These are phyloP conservation scores for Euclidium syriacum DNA, from an alignment of 345 rosid genomes.

Conservation along the genomic window DNA sequence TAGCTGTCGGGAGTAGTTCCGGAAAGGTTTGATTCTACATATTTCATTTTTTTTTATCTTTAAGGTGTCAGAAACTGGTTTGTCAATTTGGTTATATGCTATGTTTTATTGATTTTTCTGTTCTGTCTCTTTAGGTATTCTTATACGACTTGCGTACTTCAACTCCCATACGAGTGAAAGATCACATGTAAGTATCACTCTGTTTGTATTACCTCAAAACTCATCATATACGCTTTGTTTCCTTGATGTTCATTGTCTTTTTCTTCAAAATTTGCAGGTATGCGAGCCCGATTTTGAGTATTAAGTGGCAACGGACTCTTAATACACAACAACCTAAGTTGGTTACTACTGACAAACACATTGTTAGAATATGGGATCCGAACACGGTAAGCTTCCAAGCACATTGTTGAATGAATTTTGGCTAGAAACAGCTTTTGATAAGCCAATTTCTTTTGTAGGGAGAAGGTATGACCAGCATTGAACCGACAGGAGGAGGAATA, in stretches of 20 bases:
- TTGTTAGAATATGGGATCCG: constrained; percentile 96
- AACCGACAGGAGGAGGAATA: constrained; percentile 79
- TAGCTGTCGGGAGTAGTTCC: constrained; percentile 85
- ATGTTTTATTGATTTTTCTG: not conserved
- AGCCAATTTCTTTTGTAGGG: constrained; percentile 43
- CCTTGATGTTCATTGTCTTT: not conserved
- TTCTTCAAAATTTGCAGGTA: constrained; percentile 48
- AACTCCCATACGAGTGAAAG: constrained; percentile 67
- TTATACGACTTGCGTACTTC: constrained; percentile 90
- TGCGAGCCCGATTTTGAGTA: constrained; percentile 79
- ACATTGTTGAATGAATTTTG: not conserved
- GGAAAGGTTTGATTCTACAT: constrained; percentile 71
- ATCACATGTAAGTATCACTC: constrained; percentile 73
- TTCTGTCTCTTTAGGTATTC: constrained; percentile 56
- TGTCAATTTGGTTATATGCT: not conserved
- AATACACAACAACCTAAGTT: constrained; percentile 73
- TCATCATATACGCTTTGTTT: not conserved
- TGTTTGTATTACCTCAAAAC: not conserved
- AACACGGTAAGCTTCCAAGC: constrained; percentile 53
- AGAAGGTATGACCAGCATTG: constrained; percentile 87
- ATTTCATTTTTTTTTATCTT: not conserved
- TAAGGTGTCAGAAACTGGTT: not conserved
- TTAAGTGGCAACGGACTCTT: constrained; percentile 85
- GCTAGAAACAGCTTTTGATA: not conserved
- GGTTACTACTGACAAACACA: constrained; percentile 71